These are phyloP conservation scores for Porphyra umbilicalis DNA, from an alignment of 31 red algal genomes.

Conservation along the genomic window DNA sequence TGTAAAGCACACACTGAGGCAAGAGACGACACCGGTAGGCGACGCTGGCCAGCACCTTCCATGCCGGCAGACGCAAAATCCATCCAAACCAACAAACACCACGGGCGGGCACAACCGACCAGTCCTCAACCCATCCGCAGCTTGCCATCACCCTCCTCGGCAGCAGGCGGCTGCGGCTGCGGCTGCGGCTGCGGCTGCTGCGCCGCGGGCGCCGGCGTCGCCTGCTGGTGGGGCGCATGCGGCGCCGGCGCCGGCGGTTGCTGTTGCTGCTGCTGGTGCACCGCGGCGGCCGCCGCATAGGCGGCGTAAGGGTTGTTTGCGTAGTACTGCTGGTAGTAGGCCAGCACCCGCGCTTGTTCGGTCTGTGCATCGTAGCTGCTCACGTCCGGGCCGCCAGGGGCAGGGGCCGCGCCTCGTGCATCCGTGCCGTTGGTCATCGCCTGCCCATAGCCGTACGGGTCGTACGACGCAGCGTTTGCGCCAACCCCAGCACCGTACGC, in stretches of 20 bases:
- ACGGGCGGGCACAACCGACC: neutral
- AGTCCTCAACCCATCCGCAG: neutral
- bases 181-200: neutral
- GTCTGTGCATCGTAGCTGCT: conserved; percentile 31
- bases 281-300: conserved; percentile 25
- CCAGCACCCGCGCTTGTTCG: conserved; percentile 27
- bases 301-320: conserved; percentile 19
- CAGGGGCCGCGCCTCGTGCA: conserved; percentile 1
- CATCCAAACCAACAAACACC: neutral
- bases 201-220: neutral
- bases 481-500: conserved; percentile 1
- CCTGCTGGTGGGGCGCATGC: conserved; percentile 6
- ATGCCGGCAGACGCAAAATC: neutral
- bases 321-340: conserved; percentile 43
- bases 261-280: conserved; percentile 42
- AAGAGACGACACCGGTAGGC: too few relatives aligned
- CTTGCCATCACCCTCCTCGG: neutral
- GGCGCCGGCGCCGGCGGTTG: conserved; percentile 19
- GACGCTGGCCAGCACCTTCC: neutral
- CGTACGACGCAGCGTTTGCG: neutral
- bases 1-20: neutral
- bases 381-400: conserved; percentile 28
- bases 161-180: neutral
- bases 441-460: neutral
- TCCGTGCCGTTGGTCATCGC: neutral